These are phyloP conservation scores for Euphorbia schlechtendalii DNA, from an alignment of 441 rosid genomes.

Conservation along the genomic window DNA sequence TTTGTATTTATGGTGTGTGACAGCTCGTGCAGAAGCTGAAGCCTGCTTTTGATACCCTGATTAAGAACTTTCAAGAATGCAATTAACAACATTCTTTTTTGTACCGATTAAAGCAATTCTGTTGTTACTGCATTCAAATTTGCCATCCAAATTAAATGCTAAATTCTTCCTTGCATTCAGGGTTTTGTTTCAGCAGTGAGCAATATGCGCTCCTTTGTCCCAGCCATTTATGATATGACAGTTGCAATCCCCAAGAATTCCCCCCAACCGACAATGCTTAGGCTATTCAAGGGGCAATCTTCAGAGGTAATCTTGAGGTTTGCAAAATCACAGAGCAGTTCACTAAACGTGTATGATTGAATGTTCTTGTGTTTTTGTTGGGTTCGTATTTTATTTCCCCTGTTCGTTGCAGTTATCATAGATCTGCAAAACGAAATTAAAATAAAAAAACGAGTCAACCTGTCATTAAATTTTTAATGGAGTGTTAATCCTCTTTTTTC, in stretches of 20 bases:
- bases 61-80: not conserved
- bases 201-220: slow-evolving; percentile 92
- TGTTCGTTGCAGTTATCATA: too few relatives aligned
- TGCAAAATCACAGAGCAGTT: slow-evolving; percentile 8
- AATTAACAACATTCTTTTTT: not conserved
- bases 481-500: not conserved
- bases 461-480: not conserved
- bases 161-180: slow-evolving; percentile 35
- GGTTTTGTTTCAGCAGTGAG: slow-evolving; percentile 97
- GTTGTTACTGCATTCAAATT: not conserved
- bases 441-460: not conserved
- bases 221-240: slow-evolving; percentile 88
- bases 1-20: not conserved
- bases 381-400: too few relatives aligned
- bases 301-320: slow-evolving; percentile 54
- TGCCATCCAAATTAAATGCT: slow-evolving; percentile 3
- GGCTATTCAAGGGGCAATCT: slow-evolving; percentile 84
- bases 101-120: not conserved
- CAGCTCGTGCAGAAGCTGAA: not conserved
- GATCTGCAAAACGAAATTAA: not conserved
- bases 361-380: too few relatives aligned
- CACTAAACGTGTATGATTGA: not conserved
- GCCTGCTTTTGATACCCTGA: not conserved
- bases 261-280: slow-evolving; percentile 80
- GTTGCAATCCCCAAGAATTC: slow-evolving; percentile 84